These are phyloP conservation scores for Colletotrichum chrysophilum DNA, from an alignment of 2,329 filamentous ascomycete genomes.

Conservation along the genomic window DNA sequence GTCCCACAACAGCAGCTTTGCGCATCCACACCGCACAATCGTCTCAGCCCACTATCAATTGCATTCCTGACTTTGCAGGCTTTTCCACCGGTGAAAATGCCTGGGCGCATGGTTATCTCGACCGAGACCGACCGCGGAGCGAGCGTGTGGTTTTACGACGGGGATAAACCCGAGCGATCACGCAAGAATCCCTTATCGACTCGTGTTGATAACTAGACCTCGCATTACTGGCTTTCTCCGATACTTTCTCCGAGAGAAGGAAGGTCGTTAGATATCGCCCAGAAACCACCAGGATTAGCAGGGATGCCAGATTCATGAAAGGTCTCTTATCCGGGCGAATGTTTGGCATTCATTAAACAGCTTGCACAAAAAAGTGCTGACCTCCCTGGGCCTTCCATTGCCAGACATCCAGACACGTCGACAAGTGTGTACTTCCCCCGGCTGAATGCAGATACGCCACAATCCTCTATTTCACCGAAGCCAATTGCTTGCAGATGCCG, in stretches of 20 bases:
- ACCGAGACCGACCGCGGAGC: neutral
- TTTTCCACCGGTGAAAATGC: neutral
- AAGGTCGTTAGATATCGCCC: neutral
- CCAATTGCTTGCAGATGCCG: neutral
- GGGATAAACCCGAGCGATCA: neutral
- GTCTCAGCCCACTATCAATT: neutral
- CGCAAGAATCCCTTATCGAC: neutral
- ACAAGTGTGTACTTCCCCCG: neutral
- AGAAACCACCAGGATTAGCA: neutral
- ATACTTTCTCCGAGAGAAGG: neutral
- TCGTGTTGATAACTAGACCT: neutral
- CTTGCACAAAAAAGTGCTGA: neutral
- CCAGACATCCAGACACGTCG: neutral
- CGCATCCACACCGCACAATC: neutral
- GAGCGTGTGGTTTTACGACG: neutral
- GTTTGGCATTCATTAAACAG: neutral
- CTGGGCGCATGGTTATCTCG: neutral
- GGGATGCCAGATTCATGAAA: neutral
- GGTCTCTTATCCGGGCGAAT: neutral
- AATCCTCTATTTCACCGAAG: too few species aligned
- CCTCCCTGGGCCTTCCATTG: neutral
- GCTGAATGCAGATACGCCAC: constrained; percentile 8
- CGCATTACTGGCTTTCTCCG: neutral
- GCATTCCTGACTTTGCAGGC: neutral
- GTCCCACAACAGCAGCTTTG: neutral